Evolutionary conservation across 1,284 basidiomycete genomes (phyloP), one percentile per base, ranked within the genome.

Genomic region (Cutaneotrichosporon sp.): DNA sequence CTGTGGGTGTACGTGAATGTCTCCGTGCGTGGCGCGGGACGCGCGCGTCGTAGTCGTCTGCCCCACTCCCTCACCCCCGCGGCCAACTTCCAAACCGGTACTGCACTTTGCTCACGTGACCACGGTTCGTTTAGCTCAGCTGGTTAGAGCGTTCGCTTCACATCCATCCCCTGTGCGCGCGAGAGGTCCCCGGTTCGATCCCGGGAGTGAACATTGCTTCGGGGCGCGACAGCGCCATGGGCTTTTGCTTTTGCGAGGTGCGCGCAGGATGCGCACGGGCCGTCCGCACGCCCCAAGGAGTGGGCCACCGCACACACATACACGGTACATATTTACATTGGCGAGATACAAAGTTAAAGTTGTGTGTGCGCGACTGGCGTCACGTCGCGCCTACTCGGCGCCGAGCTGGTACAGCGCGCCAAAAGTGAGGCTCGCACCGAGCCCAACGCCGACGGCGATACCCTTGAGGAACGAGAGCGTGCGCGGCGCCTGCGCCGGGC

Each of bases 101-200:
- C 38, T 8, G 8, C 21, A 42, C 14, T 9, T 9, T 9, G 23
- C 15, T 26, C 40, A 26, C 40, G 9, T 21, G 23, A n/a, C 41
- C 22, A n/a, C 14, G 4, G 35, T 36, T 37, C 46, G 35, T 47
- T 21, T 47, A 36, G 46, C 46, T 47, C 46, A 47, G 46, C 37
- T 47, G 46, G 46, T 36, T 47, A 47, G 46, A 47, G 46, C 46
- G 35, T 47, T 20, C 46, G 46, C 46, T 47, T 47, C 33, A 47
- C 46, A 47, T 38, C 9, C 12, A 4, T 4, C 10, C 10, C 10
- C 20, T 10, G 39, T 18, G 14, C 10, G n/a, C 46, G 46, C 46
- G 46, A 20, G 37, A 47, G 46, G 46, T 47, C 46, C 17, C 15
- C 35, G 35, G 46, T 47, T 47, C 46, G 35, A 47, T 37, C 46